Evolutionary conservation across 306 rosid genomes (phyloP), one percentile per base, ranked within the genome.

Genomic region (Hippophae tibetana): DNA sequence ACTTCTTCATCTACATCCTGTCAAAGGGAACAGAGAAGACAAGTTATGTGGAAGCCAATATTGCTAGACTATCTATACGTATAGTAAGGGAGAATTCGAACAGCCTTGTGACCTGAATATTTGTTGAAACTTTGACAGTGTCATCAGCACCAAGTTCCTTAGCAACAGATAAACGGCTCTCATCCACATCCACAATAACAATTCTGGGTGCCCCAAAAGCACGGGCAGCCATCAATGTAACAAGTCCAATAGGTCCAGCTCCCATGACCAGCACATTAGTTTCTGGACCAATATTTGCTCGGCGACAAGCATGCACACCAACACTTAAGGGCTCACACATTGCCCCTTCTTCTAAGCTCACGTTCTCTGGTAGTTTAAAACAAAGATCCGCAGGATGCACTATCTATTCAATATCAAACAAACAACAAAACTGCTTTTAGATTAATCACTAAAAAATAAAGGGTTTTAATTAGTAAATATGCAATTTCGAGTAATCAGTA

Each of bases 191-290:
- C n/a, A 60, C 85, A 27, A 90, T 58, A 63, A 84, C 70, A 48
- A 87, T 79, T 77, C 66, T 76, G 5, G 94, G 88, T 42, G 86
- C 86, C 7, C 97, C 89, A 52, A 86, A 86, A 54, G 97, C 97
- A 0, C 81, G 94, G 52, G 94, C 97, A 47, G 97, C 82, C 48
- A 86, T 87, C 88, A 86, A 44, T 26, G 95, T 77, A 58, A 90
- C 95, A 18, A 90, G 94, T 65, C 97, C 95, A 43, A 90, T 90
- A 5, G 97, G 97, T 69, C 97, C 97, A 11, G 97, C 94, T 73
- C 89, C 94, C 86, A 90, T 80, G 68, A 84, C 57, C 90, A 90
- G 57, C 48, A 90, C 86, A 70, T 81, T 86, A 31, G 84, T 86
- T 60, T 86, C 95, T 3, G 95, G 95, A 52, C 97, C 90, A 52